Percentiles rank a stretch among this genome's conserved stretches.
phyloP scores from a whole-genome alignment of 2,329 filamentous ascomycete species.

The Aureobasidium sp. region DNA sequence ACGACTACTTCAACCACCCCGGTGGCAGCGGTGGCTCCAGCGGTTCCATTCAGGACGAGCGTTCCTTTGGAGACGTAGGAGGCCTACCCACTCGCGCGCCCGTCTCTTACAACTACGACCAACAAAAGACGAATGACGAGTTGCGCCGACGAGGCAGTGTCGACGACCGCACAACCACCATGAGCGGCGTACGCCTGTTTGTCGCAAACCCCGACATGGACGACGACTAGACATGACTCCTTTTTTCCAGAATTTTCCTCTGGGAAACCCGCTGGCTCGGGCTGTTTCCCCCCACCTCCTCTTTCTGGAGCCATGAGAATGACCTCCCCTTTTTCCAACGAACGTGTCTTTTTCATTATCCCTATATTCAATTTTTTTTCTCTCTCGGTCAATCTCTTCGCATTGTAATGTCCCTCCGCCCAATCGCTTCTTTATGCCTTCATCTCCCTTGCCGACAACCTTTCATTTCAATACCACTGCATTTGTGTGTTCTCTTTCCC shows the following conservation, averaged over 20 bases:
- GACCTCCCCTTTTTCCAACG: neutral
- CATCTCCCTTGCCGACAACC: neutral
- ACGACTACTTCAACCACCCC: slow-evolving; percentile 35
- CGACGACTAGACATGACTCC: neutral
- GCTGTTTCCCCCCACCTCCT: neutral
- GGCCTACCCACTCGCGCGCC: slow-evolving; percentile 32
- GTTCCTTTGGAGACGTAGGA: slow-evolving; percentile 44
- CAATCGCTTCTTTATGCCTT: neutral
- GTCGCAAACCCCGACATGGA: slow-evolving; percentile 72
- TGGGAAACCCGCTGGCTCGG: slow-evolving; percentile 6
- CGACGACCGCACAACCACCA: slow-evolving; percentile 70
- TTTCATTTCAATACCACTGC: slow-evolving; percentile 6
- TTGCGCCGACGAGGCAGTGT: slow-evolving; percentile 70
- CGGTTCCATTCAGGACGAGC: slow-evolving; percentile 34
- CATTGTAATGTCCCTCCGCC: neutral
- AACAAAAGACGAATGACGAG: slow-evolving; percentile 56
- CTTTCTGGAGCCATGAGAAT: neutral
- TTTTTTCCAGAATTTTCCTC: neutral
- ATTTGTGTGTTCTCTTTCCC: neutral
- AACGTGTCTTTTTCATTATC: neutral
- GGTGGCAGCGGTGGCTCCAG: slow-evolving; percentile 33
- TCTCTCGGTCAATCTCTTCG: neutral
- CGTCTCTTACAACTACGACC: slow-evolving; percentile 26
- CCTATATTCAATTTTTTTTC: neutral
- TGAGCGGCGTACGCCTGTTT: slow-evolving; percentile 60